These are phyloP conservation scores for Fraxinus americana DNA, from an alignment of 257 asterid genomes.

Conservation along the genomic window DNA sequence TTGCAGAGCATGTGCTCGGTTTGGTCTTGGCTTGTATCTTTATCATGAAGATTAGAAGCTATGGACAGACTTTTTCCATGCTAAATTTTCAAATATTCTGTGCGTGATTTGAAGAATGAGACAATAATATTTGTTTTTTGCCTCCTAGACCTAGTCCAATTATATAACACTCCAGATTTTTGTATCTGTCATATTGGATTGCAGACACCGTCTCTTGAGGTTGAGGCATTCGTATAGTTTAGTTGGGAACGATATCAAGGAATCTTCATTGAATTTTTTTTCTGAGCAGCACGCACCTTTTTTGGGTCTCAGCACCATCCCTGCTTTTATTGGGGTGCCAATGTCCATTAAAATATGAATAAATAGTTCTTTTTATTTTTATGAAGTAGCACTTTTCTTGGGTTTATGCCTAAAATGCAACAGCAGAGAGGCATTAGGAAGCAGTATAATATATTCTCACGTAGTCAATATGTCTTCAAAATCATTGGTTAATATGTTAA, in stretches of 20 bases:
- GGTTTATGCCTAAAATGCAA: no score
- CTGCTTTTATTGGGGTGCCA: no score
- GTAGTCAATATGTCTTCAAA: no score
- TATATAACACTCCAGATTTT: constrained; percentile 1
- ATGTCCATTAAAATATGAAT: no score
- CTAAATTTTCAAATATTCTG: constrained; percentile 6
- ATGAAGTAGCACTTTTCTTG: no score
- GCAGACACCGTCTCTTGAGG: background rate
- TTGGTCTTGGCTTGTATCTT: constrained; percentile 93
- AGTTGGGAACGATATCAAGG: no score
- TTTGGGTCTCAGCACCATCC: background rate
- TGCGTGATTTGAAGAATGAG: background rate
- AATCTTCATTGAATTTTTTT: background rate
- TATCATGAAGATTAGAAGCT: constrained; percentile 62
- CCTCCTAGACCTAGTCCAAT: constrained; percentile 17
- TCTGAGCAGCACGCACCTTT: background rate
- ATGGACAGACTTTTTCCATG: constrained; percentile 9
- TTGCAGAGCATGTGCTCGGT: constrained; percentile 93
- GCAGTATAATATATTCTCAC: no score
- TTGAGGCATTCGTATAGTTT: background rate
- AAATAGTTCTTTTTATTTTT: no score
- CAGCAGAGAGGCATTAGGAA: no score
- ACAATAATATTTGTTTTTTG: background rate
- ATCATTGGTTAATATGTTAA: no score
- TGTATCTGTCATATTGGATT: background rate